Percentiles rank a stretch among this genome's conserved stretches.
Conservation (phyloP, 2,329 filamentous ascomycete species). For the Drechslera avenae region DNA sequence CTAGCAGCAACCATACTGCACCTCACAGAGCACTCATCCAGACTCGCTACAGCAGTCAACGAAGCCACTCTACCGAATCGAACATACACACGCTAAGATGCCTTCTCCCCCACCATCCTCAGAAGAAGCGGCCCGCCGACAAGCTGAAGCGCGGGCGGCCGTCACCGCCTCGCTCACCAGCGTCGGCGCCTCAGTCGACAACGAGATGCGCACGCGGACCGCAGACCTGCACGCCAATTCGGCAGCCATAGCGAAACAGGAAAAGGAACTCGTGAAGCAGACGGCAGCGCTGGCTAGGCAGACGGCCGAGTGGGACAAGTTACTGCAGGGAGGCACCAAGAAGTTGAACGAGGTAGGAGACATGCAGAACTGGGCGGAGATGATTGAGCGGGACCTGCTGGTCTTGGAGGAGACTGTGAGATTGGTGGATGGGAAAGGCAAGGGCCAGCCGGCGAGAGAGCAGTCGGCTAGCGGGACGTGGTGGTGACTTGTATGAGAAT, state of each 20-base stretch:
- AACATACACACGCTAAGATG: slow-evolving; percentile 23
- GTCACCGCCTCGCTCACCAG: slow-evolving; percentile 57
- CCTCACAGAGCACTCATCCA: no score
- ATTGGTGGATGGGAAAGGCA: slow-evolving; percentile 38
- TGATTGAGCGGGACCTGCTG: slow-evolving; percentile 61
- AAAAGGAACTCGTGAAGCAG: slow-evolving; percentile 66
- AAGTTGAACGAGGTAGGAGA: slow-evolving; percentile 79
- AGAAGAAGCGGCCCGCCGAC: slow-evolving; percentile 41
- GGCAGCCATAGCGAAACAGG: slow-evolving; percentile 68
- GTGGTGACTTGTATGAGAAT: slow-evolving; percentile 12
- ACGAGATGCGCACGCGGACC: slow-evolving; percentile 70
- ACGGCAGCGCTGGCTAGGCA: slow-evolving; percentile 66
- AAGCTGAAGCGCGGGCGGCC: slow-evolving; percentile 57
- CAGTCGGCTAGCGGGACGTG: slow-evolving; percentile 42
- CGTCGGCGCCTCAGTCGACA: slow-evolving; percentile 72
- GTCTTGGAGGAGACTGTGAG: slow-evolving; percentile 50
- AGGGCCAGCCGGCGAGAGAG: slow-evolving; percentile 10
- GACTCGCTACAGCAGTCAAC: no score
- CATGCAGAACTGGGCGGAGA: slow-evolving; percentile 86
- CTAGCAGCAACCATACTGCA: background rate
- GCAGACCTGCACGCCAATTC: slow-evolving; percentile 72
- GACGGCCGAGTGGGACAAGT: slow-evolving; percentile 66
- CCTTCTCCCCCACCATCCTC: slow-evolving; percentile 26
- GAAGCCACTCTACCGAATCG: background rate
- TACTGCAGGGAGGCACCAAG: slow-evolving; percentile 66